Evolutionary conservation across 1,284 basidiomycete genomes (phyloP).

Genomic region (Malassezia furfur): DNA sequence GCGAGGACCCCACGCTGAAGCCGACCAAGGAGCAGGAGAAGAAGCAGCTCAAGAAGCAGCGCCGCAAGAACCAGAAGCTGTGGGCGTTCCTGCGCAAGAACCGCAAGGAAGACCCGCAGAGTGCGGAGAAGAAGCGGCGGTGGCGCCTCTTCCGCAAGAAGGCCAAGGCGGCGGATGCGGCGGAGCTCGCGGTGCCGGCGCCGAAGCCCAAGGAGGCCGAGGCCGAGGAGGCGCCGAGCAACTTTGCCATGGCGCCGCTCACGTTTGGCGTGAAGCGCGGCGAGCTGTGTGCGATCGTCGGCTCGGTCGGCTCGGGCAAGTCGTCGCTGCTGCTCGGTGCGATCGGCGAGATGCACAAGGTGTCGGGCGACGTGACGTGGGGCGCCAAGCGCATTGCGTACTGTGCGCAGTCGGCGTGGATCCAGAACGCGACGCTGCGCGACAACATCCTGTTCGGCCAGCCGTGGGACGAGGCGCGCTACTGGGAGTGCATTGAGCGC

Average conservation of each 20-base stretch:
- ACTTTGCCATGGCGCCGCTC: constrained; percentile 4
- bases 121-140: constrained; percentile 10
- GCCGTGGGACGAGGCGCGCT: constrained; percentile 53
- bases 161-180: background rate
- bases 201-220: background rate
- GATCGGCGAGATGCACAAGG: constrained; percentile 43
- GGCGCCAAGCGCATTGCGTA: constrained; percentile 56
- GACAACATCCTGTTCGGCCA: constrained; percentile 52
- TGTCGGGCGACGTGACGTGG: constrained; percentile 33
- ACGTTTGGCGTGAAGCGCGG: constrained; percentile 12
- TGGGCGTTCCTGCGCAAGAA: constrained; percentile 10
- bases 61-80: constrained; percentile 11
- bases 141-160: background rate
- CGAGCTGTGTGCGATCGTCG: constrained; percentile 28
- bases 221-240: background rate
- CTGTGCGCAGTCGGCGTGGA: constrained; percentile 78
- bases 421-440: constrained; percentile 69
- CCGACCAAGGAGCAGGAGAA: constrained; percentile 1
- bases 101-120: background rate
- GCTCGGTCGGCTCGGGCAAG: constrained; percentile 45
- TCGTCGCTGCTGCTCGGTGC: constrained; percentile 39
- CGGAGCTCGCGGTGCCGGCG: background rate
- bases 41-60: constrained; percentile 1
- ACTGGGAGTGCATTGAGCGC: constrained; percentile 42
- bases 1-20: constrained; percentile 16